Evolutionary conservation across 164 flowering plant species (phyloP).

Genomic region (Aristolochia fimbriata): DNA sequence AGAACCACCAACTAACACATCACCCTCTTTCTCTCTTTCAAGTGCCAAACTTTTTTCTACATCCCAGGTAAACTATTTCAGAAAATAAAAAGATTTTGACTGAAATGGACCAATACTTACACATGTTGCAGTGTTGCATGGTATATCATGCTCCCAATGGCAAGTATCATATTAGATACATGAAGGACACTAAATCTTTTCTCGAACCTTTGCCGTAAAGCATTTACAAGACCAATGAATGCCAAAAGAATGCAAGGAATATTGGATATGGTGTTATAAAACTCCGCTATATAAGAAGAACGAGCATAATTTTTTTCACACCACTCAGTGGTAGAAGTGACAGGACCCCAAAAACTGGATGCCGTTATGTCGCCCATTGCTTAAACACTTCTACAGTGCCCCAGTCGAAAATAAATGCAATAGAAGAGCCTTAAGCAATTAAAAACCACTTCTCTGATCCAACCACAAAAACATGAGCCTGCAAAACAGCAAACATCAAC

Average conservation of each 20-base stretch:
- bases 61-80: background rate
- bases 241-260: slow-evolving; percentile 63
- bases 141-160: slow-evolving; percentile 73
- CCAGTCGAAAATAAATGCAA: slow-evolving; percentile 3
- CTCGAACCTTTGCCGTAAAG: slow-evolving; percentile 73
- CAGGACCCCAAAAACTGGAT: slow-evolving; percentile 88
- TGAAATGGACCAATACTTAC: slow-evolving; percentile 31
- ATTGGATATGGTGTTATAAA: slow-evolving; percentile 73
- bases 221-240: slow-evolving; percentile 63
- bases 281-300: slow-evolving; percentile 73
- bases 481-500: background rate
- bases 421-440: background rate
- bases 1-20: no score
- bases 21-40: no score
- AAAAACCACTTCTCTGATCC: background rate
- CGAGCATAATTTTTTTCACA: slow-evolving; percentile 66
- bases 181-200: slow-evolving; percentile 81
- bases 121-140: slow-evolving; percentile 73
- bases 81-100: background rate
- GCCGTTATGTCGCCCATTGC: slow-evolving; percentile 45
- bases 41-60: no score
- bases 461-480: slow-evolving; percentile 11
- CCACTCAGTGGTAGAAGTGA: slow-evolving; percentile 74
- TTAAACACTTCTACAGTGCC: slow-evolving; percentile 2
- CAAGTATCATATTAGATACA: slow-evolving; percentile 71